phyloP scores from a whole-genome alignment of 768 basidiomycete genomes.

The Mycena galericulata region DNA sequence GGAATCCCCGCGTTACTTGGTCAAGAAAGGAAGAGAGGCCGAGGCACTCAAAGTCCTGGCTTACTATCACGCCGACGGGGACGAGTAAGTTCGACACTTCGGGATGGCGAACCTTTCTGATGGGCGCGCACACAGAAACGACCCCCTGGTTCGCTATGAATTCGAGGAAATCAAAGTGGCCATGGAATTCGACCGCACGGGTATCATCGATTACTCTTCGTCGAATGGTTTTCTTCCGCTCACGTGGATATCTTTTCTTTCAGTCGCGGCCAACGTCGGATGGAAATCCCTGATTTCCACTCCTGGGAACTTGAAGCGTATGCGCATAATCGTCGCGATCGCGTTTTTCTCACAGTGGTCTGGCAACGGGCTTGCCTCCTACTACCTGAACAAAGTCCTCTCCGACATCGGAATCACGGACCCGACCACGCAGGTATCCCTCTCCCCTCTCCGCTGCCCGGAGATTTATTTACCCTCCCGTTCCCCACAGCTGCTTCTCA shows the following conservation, averaged over 20 bases:
- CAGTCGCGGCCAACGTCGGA: constrained; percentile 67
- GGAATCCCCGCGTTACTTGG: constrained; percentile 87
- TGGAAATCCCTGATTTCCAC: constrained; percentile 78
- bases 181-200: constrained; percentile 71
- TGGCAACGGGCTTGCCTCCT: constrained; percentile 86
- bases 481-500: constrained; percentile 77
- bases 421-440: constrained; percentile 57
- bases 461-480: not conserved
- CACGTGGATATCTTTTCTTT: not conserved
- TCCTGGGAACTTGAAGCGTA: constrained; percentile 78
- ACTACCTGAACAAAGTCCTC: constrained; percentile 84
- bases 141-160: constrained; percentile 79
- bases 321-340: constrained; percentile 80
- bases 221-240: not conserved
- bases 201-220: constrained; percentile 32
- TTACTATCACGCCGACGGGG: constrained; percentile 86
- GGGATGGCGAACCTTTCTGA: not conserved
- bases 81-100: constrained; percentile 55
- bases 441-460: not conserved
- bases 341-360: constrained; percentile 92
- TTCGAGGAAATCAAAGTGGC: constrained; percentile 86
- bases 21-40: constrained; percentile 78
- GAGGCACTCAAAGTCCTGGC: constrained; percentile 79
- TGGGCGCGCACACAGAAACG: constrained; percentile 52
- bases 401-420: constrained; percentile 74